A percentile compares a stretch with the other conserved stretches of the same genome.
Evolutionary conservation across 257 asterid genomes (phyloP).

Genomic region (Gentiana straminea): DNA sequence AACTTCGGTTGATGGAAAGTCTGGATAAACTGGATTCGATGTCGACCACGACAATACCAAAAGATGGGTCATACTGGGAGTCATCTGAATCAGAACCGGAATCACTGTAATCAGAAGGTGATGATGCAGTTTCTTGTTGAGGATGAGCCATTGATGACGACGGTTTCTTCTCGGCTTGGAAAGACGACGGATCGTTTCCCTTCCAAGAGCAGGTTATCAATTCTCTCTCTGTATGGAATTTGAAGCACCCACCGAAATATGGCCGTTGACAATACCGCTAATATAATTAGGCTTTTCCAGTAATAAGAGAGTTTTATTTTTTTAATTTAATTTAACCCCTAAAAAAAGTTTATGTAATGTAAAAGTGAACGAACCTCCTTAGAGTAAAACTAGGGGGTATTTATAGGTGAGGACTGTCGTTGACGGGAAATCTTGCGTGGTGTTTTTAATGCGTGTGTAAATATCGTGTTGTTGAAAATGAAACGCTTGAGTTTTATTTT

Average conservation of each 20-base stretch:
- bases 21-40: constrained; percentile 35
- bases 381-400: no score
- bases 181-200: not conserved
- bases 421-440: no score
- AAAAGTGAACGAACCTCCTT: no score
- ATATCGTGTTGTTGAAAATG: no score
- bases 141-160: constrained; percentile 15
- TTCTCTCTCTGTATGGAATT: not conserved
- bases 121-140: constrained; percentile 2
- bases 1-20: constrained; percentile 35
- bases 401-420: no score
- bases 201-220: not conserved
- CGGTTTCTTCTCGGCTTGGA: not conserved
- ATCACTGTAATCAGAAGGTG: constrained; percentile 20
- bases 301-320: no score
- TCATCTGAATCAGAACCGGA: constrained; percentile 40
- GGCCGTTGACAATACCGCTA: no score
- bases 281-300: no score
- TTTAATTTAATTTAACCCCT: no score
- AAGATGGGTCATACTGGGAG: constrained; percentile 44
- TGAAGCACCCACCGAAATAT: not conserved
- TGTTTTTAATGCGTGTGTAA: no score
- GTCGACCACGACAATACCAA: constrained; percentile 40
- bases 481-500: no score
- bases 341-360: no score